These are phyloP conservation scores for Entrophospora sp. DNA, from an alignment of 192 early-diverging fungal species.

Conservation along the genomic window DNA sequence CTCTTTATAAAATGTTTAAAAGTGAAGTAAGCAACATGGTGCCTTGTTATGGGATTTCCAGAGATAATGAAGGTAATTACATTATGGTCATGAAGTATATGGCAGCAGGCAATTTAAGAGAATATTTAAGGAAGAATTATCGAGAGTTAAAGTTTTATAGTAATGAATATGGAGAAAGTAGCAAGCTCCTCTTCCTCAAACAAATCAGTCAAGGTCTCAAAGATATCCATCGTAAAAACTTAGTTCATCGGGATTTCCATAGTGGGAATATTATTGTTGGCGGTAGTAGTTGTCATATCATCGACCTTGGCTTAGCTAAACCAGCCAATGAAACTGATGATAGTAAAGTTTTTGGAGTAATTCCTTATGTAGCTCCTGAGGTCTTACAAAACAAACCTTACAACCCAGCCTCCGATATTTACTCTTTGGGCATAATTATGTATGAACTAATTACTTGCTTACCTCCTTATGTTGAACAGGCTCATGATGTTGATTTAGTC, in stretches of 20 bases:
- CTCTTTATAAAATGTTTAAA: not conserved
- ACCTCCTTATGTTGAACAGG: not conserved
- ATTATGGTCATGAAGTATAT: not conserved
- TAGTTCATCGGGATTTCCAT: slow-evolving; percentile 3
- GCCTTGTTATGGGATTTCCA: not conserved
- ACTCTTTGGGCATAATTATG: not conserved
- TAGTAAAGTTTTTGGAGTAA: not conserved
- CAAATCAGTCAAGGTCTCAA: not conserved
- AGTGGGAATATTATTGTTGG: not conserved
- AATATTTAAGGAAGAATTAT: not conserved
- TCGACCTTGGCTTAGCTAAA: not conserved
- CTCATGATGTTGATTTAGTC: not conserved
- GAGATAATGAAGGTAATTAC: not conserved
- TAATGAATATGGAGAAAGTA: not conserved
- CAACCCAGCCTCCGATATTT: not conserved
- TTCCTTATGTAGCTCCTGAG: slow-evolving; percentile 6
- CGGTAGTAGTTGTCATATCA: not conserved
- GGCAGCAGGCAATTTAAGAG: not conserved
- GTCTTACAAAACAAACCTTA: not conserved
- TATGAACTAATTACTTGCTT: not conserved
- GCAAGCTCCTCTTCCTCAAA: not conserved
- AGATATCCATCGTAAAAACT: not conserved
- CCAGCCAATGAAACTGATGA: not conserved
- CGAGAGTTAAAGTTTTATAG: not conserved
- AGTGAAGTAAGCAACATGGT: not conserved